These are phyloP conservation scores for Blumeriella jaapii DNA, from an alignment of 2,329 filamentous ascomycete genomes.

Conservation along the genomic window DNA sequence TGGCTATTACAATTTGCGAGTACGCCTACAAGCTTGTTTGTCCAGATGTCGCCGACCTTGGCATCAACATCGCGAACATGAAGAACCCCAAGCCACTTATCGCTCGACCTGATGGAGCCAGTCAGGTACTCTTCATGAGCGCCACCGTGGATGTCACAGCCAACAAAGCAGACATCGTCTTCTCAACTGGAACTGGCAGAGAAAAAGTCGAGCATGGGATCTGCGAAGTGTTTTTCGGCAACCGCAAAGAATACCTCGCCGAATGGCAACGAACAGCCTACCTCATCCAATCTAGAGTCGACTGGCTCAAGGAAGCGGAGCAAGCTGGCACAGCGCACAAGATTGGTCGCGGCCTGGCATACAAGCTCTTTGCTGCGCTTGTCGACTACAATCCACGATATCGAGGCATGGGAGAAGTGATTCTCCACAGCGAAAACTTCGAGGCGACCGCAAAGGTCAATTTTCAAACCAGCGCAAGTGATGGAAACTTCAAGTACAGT, in stretches of 20 bases:
- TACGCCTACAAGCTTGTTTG: conserved; percentile 55
- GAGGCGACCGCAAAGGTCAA: conserved; percentile 31
- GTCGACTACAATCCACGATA: conserved; percentile 45
- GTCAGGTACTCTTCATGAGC: conserved; percentile 50
- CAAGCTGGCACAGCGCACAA: conserved; percentile 57
- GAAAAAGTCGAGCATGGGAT: conserved; percentile 48
- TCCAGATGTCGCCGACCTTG: conserved; percentile 43
- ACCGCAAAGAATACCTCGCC: conserved; percentile 46
- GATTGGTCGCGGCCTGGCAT: conserved; percentile 62
- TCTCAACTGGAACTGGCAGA: conserved; percentile 47
- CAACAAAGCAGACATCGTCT: conserved; percentile 43
- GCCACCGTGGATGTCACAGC: conserved; percentile 46
- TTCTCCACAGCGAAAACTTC: conserved; percentile 31
- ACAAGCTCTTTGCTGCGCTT: conserved; percentile 54
- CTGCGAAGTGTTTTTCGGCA: conserved; percentile 50
- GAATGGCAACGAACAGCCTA: conserved; percentile 60
- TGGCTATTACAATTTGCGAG: conserved; percentile 51
- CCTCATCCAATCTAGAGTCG: conserved; percentile 52
- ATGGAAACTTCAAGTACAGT: conserved; percentile 40
- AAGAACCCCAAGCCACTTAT: conserved; percentile 62
- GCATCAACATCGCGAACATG: conserved; percentile 54
- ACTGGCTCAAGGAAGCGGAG: conserved; percentile 47
- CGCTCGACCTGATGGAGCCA: conserved; percentile 31
- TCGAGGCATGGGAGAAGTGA: conserved; percentile 46
- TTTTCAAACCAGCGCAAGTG: conserved; percentile 35